Evolutionary conservation across 371 early-diverging fungal species (phyloP).

Genomic region (Dichotomocladium elegans): DNA sequence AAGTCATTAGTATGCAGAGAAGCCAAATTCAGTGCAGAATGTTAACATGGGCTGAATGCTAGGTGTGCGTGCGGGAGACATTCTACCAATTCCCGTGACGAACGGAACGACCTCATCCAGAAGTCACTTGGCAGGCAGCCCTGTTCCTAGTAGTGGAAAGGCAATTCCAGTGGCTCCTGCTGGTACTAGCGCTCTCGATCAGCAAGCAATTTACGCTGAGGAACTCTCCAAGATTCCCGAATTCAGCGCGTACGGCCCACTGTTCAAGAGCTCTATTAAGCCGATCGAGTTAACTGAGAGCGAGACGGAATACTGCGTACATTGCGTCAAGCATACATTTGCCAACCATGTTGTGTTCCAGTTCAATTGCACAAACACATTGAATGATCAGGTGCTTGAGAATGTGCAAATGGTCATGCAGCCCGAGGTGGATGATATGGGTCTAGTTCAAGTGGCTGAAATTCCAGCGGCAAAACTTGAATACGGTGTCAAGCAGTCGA

Average conservation of each 20-base stretch:
- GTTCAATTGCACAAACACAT: conserved; percentile 92
- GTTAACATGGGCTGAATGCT: neutral
- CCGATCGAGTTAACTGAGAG: conserved; percentile 87
- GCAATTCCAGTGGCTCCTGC: too few species aligned
- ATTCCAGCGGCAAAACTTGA: conserved; percentile 69
- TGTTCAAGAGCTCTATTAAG: conserved; percentile 80
- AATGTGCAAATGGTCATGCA: conserved; percentile 86
- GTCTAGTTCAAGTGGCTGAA: conserved; percentile 49
- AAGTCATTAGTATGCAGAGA: conserved; percentile 13
- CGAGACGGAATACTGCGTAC: conserved; percentile 94
- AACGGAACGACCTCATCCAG: too few species aligned
- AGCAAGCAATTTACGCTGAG: conserved; percentile 70
- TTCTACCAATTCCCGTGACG: neutral
- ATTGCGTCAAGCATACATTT: conserved; percentile 91
- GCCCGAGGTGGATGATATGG: conserved; percentile 63
- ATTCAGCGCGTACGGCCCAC: conserved; percentile 75
- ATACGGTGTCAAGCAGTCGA: conserved; percentile 73
- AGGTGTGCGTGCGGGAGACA: neutral
- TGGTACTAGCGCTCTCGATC: conserved; percentile 50
- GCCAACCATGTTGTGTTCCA: conserved; percentile 90
- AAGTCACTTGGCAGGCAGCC: too few species aligned
- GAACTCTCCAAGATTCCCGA: conserved; percentile 77
- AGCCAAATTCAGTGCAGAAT: neutral
- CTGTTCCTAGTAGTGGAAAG: too few species aligned
- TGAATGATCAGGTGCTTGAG: conserved; percentile 89